Evolutionary conservation across 495 filamentous ascomycete genomes (phyloP), one percentile per base, ranked within the genome.

Genomic region (Annulohypoxylon stygium): DNA sequence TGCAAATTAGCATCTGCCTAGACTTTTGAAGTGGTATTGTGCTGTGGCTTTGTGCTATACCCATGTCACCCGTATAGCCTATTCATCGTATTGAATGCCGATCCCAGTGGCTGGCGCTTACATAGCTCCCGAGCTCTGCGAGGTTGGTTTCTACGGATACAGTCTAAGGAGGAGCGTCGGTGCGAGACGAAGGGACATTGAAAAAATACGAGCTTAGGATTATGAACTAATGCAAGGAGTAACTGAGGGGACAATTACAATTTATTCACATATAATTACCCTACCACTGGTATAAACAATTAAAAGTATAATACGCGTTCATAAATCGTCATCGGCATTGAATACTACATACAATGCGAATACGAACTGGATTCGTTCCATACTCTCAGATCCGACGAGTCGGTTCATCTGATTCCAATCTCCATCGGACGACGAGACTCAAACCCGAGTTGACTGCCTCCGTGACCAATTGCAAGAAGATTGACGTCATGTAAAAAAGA

Each of bases 301-400:
- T 20, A 33, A 11, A 16, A 59, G 10, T 20, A 57, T 16, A 16
- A 23, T n/a, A 51, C 2, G 30, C 33, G 59, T 73, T 73, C 70
- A 55, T 73, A 54, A 69, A 63, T 73, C 59, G 18, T 72, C 64
- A 68, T 73, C 33, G 43, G 65, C 45, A 73, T 69, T 65, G 65
- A 61, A n/a, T 57, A 48, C 47, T 68, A 68, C 39, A 73, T 67
- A 73, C 65, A 73, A 64, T 60, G 51, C 26, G 53, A 41, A 50
- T 39, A 54, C 50, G 53, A 55, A 5, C 34, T 51, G 43, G 50
- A n/a, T 59, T 68, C n/a, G 20, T 50, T 58, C 48, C 69, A 58
- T 39, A 51, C 36, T 45, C 36, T 45, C 36, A 55, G 30, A 64
- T 34, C 25, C 58, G 16, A 55, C 36, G 62, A 23, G 36, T 36